These are phyloP conservation scores for Lomentospora prolificans DNA, from an alignment of 2,329 filamentous ascomycete species.

Conservation along the genomic window DNA sequence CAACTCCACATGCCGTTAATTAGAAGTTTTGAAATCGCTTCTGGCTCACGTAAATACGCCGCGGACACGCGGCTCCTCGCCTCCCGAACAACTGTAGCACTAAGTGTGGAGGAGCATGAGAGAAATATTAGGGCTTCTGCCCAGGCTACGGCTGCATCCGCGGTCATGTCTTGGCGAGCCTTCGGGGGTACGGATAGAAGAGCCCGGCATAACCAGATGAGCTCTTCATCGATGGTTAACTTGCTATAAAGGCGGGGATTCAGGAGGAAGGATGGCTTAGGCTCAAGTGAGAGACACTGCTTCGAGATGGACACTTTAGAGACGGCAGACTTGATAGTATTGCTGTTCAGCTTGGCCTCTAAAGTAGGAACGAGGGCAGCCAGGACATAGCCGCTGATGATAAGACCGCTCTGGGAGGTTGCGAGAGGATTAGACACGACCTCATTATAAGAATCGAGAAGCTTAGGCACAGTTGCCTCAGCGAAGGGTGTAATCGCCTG, in stretches of 20 bases:
- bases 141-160: conserved; percentile 59
- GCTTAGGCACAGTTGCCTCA: conserved; percentile 40
- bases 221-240: conserved; percentile 61
- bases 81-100: conserved; percentile 53
- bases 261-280: conserved; percentile 80
- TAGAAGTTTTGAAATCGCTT: conserved; percentile 51
- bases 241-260: conserved; percentile 81
- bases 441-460: conserved; percentile 68
- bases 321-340: conserved; percentile 32
- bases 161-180: conserved; percentile 37
- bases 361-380: conserved; percentile 51
- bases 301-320: conserved; percentile 52
- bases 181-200: conserved; percentile 51
- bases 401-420: conserved; percentile 72
- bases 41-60: conserved; percentile 53
- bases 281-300: conserved; percentile 58
- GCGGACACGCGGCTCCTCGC: conserved; percentile 51
- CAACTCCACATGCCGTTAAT: conserved; percentile 71
- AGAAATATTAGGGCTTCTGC: conserved; percentile 76
- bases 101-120: conserved; percentile 52
- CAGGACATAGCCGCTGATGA: conserved; percentile 68
- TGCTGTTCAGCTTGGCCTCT: conserved; percentile 44
- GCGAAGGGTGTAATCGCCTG: conserved; percentile 29
- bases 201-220: conserved; percentile 65
- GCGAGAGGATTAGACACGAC: conserved; percentile 66